Conservation (phyloP, 768 basidiomycete species). For the Auricularia heimuer region DNA sequence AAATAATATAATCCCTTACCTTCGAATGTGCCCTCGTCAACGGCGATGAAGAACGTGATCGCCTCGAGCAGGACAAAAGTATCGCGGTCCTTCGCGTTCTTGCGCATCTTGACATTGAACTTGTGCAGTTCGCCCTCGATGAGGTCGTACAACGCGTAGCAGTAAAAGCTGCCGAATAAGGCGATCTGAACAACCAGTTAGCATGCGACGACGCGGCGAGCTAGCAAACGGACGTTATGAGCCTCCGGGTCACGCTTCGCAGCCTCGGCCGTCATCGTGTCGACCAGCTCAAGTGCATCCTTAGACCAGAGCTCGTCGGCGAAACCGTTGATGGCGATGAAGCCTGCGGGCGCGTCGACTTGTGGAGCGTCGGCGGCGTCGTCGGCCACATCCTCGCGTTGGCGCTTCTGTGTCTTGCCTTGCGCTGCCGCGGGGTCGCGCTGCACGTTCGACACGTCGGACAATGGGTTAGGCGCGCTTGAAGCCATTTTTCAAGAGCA, state of each 20-base stretch:
- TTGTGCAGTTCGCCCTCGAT: neutral
- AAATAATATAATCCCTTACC: neutral
- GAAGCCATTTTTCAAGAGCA: too few species aligned
- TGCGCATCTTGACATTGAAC: neutral
- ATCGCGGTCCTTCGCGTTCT: neutral
- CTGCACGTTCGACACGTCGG: neutral
- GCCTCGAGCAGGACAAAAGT: neutral
- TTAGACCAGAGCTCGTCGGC: slow-evolving; percentile 1
- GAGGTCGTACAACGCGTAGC: neutral
- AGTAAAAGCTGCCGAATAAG: neutral
- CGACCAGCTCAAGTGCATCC: neutral
- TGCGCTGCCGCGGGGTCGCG: neutral
- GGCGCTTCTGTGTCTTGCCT: neutral
- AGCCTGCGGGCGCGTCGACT: neutral
- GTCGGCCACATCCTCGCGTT: neutral
- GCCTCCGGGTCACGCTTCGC: neutral
- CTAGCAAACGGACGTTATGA: neutral
- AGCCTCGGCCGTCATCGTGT: neutral
- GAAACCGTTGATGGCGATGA: neutral
- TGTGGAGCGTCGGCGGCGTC: neutral
- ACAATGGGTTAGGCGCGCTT: neutral
- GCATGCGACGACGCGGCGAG: neutral
- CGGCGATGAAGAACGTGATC: neutral
- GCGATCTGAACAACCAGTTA: neutral
- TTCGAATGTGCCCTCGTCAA: neutral